Conservation (phyloP, 495 filamentous ascomycete species). For the Cercophora scortea region DNA sequence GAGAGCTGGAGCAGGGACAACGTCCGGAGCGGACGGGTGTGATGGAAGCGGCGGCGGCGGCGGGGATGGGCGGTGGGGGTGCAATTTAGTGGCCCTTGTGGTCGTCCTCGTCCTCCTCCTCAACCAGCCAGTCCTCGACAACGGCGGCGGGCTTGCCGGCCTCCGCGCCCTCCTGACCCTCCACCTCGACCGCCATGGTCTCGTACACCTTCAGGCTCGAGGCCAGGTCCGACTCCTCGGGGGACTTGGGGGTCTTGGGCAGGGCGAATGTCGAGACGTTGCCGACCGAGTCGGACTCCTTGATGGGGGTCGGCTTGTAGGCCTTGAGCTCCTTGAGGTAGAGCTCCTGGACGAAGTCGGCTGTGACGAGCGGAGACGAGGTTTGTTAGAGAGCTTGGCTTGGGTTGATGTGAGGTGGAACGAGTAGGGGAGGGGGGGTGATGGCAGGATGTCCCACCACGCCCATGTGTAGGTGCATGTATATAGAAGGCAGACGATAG, state of each 20-base stretch:
- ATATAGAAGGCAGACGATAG: too few species aligned
- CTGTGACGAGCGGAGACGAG: constrained; percentile 33
- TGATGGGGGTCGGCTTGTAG: constrained; percentile 81
- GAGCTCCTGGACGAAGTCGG: constrained; percentile 92
- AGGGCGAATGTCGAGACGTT: constrained; percentile 81
- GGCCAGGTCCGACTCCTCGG: constrained; percentile 87
- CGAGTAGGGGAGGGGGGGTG: not conserved
- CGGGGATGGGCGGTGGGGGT: too few species aligned
- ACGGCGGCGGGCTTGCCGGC: constrained; percentile 27
- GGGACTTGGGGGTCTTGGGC: constrained; percentile 73
- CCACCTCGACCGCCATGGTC: constrained; percentile 83
- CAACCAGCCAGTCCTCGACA: constrained; percentile 42
- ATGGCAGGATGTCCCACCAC: not conserved
- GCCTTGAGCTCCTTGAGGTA: constrained; percentile 90
- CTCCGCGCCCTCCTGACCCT: constrained; percentile 60
- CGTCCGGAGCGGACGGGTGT: too few species aligned
- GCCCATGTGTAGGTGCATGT: too few species aligned
- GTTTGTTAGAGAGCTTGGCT: not conserved
- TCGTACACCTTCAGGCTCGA: constrained; percentile 89
- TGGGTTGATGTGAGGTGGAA: not conserved
- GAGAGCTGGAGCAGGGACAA: too few species aligned
- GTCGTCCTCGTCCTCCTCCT: constrained; percentile 40
- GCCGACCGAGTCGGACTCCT: constrained; percentile 78
- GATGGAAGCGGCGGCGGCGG: too few species aligned
- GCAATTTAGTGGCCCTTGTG: constrained; percentile 27